Percentiles rank a stretch among this genome's conserved stretches.
Evolutionary conservation across 169 alveolate genomes (phyloP).

Genomic region (Amoebophrya sp.): DNA sequence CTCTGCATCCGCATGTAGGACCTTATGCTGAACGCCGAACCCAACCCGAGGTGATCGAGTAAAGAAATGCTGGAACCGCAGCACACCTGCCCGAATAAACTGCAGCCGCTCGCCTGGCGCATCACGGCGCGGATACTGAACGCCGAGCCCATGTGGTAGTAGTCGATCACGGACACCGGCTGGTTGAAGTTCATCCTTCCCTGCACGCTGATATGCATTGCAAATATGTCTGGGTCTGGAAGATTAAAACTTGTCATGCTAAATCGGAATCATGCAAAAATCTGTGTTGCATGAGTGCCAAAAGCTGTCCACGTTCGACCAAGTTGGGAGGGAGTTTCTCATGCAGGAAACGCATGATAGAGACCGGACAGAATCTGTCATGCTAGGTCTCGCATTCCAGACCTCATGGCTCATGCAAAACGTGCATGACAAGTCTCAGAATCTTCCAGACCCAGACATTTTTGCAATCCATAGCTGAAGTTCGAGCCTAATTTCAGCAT

Average conservation of each 20-base stretch:
- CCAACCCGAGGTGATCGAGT: constrained; percentile 31
- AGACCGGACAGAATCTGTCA: too few species aligned
- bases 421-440: too few species aligned
- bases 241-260: too few species aligned
- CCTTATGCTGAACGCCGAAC: background rate
- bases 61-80: background rate
- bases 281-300: too few species aligned
- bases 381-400: too few species aligned
- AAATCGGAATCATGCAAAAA: too few species aligned
- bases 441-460: constrained; percentile 22
- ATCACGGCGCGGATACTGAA: background rate
- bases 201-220: too few species aligned
- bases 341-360: too few species aligned
- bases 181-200: background rate
- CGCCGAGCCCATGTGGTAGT: constrained; percentile 37
- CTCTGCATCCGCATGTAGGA: constrained; percentile 33
- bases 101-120: background rate
- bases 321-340: too few species aligned
- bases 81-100: background rate
- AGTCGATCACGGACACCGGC: constrained; percentile 20
- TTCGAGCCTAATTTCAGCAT: constrained; percentile 17
- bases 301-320: too few species aligned
- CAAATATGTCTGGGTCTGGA: too few species aligned
- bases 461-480: background rate
- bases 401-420: too few species aligned